phyloP scores from a whole-genome alignment of 2,329 filamentous ascomycete genomes.

The Diaporthe sp. region DNA sequence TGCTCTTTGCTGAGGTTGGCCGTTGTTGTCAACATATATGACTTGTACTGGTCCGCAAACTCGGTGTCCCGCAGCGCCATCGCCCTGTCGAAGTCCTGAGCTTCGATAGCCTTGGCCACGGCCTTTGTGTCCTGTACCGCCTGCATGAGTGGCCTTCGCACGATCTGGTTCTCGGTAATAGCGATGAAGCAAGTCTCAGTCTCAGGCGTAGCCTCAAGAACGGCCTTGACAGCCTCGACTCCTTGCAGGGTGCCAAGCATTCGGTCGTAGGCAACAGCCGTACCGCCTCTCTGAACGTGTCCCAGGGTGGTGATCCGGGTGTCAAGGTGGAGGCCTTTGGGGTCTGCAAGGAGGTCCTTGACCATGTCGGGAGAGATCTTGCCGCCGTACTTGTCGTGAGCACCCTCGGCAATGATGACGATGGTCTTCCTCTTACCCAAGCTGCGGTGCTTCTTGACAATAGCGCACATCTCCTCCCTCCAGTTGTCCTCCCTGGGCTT shows the following conservation, averaged over 20 bases:
- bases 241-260: slow-evolving; percentile 94
- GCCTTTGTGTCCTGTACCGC: slow-evolving; percentile 89
- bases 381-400: slow-evolving; percentile 85
- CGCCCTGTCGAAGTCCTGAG: slow-evolving; percentile 87
- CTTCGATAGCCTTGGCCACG: slow-evolving; percentile 84
- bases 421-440: slow-evolving; percentile 98
- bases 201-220: slow-evolving; percentile 89
- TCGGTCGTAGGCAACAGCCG: slow-evolving; percentile 93
- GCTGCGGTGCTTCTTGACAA: slow-evolving; percentile 85
- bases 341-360: slow-evolving; percentile 87
- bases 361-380: slow-evolving; percentile 87
- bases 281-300: slow-evolving; percentile 96
- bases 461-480: slow-evolving; percentile 87
- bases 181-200: slow-evolving; percentile 95
- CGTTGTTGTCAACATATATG: slow-evolving; percentile 91
- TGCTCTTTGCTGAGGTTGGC: slow-evolving; percentile 78
- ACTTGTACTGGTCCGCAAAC: slow-evolving; percentile 92
- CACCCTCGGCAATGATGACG: slow-evolving; percentile 96
- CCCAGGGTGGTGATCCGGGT: slow-evolving; percentile 95
- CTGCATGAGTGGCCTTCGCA: slow-evolving; percentile 88
- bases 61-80: slow-evolving; percentile 93
- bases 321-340: slow-evolving; percentile 83
- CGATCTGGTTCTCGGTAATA: slow-evolving; percentile 98
- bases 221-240: slow-evolving; percentile 92
- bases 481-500: slow-evolving; percentile 90